Percentiles rank a stretch among this genome's conserved stretches.
Evolutionary conservation across 140 eudicot species (phyloP).

Genomic region (Senecio squalidus): DNA sequence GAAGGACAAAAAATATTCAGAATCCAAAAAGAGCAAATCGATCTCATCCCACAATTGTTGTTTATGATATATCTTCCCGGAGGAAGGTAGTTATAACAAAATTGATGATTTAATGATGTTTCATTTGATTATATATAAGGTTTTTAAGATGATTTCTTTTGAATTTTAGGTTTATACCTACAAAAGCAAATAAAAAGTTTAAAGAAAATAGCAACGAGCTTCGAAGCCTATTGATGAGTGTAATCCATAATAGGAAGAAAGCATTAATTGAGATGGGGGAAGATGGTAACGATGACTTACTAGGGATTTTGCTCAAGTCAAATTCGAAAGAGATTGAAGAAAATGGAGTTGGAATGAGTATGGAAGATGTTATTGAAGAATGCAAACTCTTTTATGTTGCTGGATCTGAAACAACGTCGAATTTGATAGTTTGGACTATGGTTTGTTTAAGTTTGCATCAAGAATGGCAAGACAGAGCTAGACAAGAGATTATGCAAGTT

Average conservation of each 20-base stretch:
- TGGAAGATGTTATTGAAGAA: conserved; percentile 35
- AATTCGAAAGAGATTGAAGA: conserved; percentile 30
- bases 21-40: conserved; percentile 39
- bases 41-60: conserved; percentile 11
- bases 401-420: conserved; percentile 39
- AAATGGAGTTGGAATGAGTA: conserved; percentile 32
- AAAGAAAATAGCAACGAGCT: conserved; percentile 23
- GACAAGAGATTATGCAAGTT: conserved; percentile 31
- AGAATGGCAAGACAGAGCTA: conserved; percentile 40
- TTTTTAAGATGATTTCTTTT: background rate
- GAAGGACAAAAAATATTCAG: conserved; percentile 43
- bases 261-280: conserved; percentile 33
- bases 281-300: conserved; percentile 19
- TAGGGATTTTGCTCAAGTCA: conserved; percentile 32
- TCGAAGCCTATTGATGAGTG: background rate
- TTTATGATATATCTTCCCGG: conserved; percentile 29
- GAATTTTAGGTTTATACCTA: conserved; percentile 35
- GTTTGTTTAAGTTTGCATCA: conserved; percentile 25
- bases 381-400: conserved; percentile 42
- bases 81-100: conserved; percentile 36
- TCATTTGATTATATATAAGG: background rate
- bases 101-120: background rate
- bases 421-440: conserved; percentile 34
- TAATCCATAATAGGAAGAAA: conserved; percentile 31
- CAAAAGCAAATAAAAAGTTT: conserved; percentile 29